These are phyloP conservation scores for Phaffia tasmanica DNA, from an alignment of 768 basidiomycete species.

Conservation along the genomic window DNA sequence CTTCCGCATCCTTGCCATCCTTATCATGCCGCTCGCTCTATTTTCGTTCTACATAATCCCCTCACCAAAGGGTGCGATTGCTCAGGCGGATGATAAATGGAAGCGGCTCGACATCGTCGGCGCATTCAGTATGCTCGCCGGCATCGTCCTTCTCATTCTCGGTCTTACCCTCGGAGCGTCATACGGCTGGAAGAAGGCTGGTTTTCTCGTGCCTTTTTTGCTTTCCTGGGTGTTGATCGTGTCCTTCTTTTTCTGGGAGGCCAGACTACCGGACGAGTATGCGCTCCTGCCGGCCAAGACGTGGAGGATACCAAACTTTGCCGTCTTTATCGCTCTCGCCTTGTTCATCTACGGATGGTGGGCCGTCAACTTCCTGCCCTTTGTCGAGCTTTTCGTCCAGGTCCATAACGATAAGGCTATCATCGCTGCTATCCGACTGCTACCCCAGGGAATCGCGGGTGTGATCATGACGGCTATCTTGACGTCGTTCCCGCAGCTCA, in stretches of 20 bases:
- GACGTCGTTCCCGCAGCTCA: not conserved
- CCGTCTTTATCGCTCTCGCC: slow-evolving; percentile 29
- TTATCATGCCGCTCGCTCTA: slow-evolving; percentile 16
- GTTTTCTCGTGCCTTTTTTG: slow-evolving; percentile 31
- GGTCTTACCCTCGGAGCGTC: slow-evolving; percentile 33
- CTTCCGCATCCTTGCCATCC: slow-evolving; percentile 29
- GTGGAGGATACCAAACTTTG: slow-evolving; percentile 33
- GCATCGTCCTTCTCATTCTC: slow-evolving; percentile 33
- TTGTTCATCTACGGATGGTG: slow-evolving; percentile 12
- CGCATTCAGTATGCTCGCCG: slow-evolving; percentile 32
- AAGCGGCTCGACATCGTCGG: slow-evolving; percentile 36
- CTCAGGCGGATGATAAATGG: slow-evolving; percentile 30
- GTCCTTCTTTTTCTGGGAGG: slow-evolving; percentile 30
- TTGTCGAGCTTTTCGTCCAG: not conserved
- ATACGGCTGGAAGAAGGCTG: slow-evolving; percentile 29
- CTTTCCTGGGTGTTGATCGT: slow-evolving; percentile 27
- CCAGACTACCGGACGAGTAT: slow-evolving; percentile 3
- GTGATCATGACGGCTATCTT: not conserved
- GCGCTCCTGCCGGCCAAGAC: slow-evolving; percentile 5
- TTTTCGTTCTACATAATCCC: slow-evolving; percentile 13
- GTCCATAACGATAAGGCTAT: slow-evolving; percentile 27
- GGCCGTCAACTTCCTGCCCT: slow-evolving; percentile 7
- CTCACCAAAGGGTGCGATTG: not conserved
- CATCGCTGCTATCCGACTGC: slow-evolving; percentile 32
- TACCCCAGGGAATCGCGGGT: slow-evolving; percentile 15